Conservation (phyloP, 345 rosid species). For the Kernera saxatilis region DNA sequence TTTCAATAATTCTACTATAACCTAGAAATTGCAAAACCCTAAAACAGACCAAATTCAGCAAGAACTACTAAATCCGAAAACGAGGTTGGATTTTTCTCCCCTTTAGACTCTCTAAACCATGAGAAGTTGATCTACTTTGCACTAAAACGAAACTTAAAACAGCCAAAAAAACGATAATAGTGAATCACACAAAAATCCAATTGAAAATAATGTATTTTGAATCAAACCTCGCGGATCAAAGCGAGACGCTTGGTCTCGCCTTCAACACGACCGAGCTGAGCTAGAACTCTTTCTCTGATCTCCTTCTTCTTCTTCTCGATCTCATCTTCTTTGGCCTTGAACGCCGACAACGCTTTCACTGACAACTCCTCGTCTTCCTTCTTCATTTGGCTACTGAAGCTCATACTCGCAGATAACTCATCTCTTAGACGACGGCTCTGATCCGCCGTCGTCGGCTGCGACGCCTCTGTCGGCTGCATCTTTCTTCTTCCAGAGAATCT, state of each 20-base stretch:
- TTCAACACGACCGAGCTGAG: constrained; percentile 83
- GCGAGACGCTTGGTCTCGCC: constrained; percentile 75
- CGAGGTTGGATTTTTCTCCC: background rate
- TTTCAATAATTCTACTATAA: background rate
- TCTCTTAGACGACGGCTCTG: constrained; percentile 26
- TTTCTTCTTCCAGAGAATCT: background rate
- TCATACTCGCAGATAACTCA: constrained; percentile 64
- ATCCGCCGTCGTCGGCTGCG: constrained; percentile 45
- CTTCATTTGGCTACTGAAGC: constrained; percentile 84
- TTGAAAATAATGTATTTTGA: background rate
- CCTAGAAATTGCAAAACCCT: constrained; percentile 1
- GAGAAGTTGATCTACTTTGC: background rate
- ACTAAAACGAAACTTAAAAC: background rate
- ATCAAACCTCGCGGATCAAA: constrained; percentile 71
- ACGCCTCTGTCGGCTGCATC: constrained; percentile 42
- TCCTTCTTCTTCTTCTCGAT: constrained; percentile 89
- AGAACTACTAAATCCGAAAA: background rate
- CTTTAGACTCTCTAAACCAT: background rate
- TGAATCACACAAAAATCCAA: background rate
- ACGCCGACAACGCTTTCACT: constrained; percentile 69
- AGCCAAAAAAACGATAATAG: background rate
- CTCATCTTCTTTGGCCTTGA: constrained; percentile 95
- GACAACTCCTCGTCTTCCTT: constrained; percentile 94
- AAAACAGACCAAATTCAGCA: constrained; percentile 3
- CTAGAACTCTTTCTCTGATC: constrained; percentile 74